These are phyloP conservation scores for Lactarius evosmus DNA, from an alignment of 768 basidiomycete genomes.

Conservation along the genomic window DNA sequence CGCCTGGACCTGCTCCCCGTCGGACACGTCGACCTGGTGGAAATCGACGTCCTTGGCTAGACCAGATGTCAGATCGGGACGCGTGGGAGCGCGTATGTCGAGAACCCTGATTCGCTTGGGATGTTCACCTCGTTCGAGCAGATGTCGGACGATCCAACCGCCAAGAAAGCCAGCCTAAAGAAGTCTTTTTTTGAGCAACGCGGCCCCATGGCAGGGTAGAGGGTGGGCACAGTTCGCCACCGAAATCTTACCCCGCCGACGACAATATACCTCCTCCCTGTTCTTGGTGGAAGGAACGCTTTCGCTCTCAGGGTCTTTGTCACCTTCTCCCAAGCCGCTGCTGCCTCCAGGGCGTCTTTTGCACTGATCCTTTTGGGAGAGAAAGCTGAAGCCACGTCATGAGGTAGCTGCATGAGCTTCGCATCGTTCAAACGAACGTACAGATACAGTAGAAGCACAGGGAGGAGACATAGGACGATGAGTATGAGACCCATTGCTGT, in stretches of 20 bases:
- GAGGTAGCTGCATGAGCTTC: slow-evolving; percentile 50
- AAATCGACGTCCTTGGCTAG: slow-evolving; percentile 53
- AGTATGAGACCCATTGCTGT: not conserved
- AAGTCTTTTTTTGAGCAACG: not conserved
- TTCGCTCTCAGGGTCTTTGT: slow-evolving; percentile 39
- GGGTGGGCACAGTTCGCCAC: too few relatives aligned
- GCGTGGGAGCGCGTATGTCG: slow-evolving; percentile 61
- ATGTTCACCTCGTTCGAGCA: slow-evolving; percentile 69
- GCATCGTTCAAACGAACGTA: slow-evolving; percentile 54
- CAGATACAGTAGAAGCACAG: slow-evolving; percentile 32
- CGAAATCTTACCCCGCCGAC: slow-evolving; percentile 61
- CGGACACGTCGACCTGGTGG: slow-evolving; percentile 55
- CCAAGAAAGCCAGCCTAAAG: slow-evolving; percentile 69
- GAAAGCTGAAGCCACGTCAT: slow-evolving; percentile 42
- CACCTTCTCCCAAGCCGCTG: slow-evolving; percentile 36
- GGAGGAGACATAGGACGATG: slow-evolving; percentile 7
- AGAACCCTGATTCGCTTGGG: slow-evolving; percentile 60
- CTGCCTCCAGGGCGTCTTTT: slow-evolving; percentile 40
- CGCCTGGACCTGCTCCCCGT: slow-evolving; percentile 48
- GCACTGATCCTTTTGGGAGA: slow-evolving; percentile 52
- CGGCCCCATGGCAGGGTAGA: too few relatives aligned
- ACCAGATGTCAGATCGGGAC: slow-evolving; percentile 54
- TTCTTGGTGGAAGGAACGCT: slow-evolving; percentile 58
- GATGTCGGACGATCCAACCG: slow-evolving; percentile 70
- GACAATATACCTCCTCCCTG: slow-evolving; percentile 72